phyloP scores from a whole-genome alignment of 805 yeast genomes.

The Candida railenensis region DNA sequence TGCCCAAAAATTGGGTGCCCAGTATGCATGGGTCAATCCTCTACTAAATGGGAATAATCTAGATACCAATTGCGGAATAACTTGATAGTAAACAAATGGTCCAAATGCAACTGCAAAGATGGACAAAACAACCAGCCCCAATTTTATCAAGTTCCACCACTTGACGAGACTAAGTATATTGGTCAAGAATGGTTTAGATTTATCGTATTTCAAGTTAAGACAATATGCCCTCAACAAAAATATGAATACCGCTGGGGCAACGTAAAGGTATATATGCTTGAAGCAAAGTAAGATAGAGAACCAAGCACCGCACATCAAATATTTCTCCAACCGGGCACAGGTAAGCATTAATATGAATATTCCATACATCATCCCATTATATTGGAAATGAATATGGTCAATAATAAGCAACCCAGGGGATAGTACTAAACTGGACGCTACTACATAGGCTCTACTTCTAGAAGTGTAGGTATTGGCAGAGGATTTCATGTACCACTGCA shows the following conservation, averaged over 20 bases:
- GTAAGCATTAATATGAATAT: slow-evolving; percentile 71
- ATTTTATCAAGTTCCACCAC: slow-evolving; percentile 58
- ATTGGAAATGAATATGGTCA: slow-evolving; percentile 96
- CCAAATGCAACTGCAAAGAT: slow-evolving; percentile 71
- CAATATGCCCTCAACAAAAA: slow-evolving; percentile 75
- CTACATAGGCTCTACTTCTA: slow-evolving; percentile 60
- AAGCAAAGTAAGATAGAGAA: slow-evolving; percentile 83
- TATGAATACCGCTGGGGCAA: slow-evolving; percentile 92
- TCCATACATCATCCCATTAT: slow-evolving; percentile 92
- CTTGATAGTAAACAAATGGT: slow-evolving; percentile 68
- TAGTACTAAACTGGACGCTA: slow-evolving; percentile 76
- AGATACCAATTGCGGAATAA: slow-evolving; percentile 59
- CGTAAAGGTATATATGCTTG: slow-evolving; percentile 88
- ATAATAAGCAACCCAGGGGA: slow-evolving; percentile 89
- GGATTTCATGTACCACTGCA: slow-evolving; percentile 68
- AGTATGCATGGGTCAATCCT: slow-evolving; percentile 95
- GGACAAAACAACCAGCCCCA: slow-evolving; percentile 60
- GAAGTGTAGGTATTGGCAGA: slow-evolving; percentile 29
- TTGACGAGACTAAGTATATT: slow-evolving; percentile 38
- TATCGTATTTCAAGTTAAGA: slow-evolving; percentile 40
- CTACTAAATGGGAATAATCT: slow-evolving; percentile 91
- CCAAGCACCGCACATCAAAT: slow-evolving; percentile 61
- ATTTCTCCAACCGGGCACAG: slow-evolving; percentile 58
- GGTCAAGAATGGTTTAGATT: slow-evolving; percentile 20
- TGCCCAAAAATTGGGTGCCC: slow-evolving; percentile 99